Conservation (phyloP, 129 eudicot genomes). For the Kitagawia praeruptora region DNA sequence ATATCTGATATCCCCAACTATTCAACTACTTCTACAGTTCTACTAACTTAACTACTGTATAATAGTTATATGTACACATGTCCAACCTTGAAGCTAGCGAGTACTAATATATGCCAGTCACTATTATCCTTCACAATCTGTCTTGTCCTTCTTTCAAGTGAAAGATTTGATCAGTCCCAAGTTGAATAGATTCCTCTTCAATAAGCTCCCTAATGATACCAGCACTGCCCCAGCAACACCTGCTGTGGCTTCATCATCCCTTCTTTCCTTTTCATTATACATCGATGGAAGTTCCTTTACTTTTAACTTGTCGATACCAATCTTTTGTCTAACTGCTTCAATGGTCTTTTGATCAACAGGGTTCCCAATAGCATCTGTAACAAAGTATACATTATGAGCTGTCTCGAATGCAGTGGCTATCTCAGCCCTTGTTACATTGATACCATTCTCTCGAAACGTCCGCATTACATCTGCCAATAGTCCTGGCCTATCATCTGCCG, state of each 20-base stretch:
- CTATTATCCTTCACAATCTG: conserved; percentile 7
- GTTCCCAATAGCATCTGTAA: conserved; percentile 66
- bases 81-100: conserved; percentile 19
- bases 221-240: conserved; percentile 64
- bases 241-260: conserved; percentile 31
- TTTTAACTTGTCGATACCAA: conserved; percentile 49
- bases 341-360: conserved; percentile 44
- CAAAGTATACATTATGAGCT: conserved; percentile 49
- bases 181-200: conserved; percentile 69
- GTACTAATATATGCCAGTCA: conserved; percentile 21
- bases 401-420: conserved; percentile 48
- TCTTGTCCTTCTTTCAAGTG: conserved; percentile 30
- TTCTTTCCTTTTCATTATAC: conserved; percentile 32
- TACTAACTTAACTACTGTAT: not conserved
- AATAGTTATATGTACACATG: not conserved
- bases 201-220: conserved; percentile 76
- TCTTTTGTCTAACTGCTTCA: conserved; percentile 44
- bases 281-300: conserved; percentile 68
- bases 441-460: conserved; percentile 74
- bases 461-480: conserved; percentile 73
- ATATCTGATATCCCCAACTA: not conserved
- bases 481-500: conserved; percentile 40
- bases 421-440: conserved; percentile 79
- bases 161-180: conserved; percentile 72
- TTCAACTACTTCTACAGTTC: too few species aligned